phyloP scores from a whole-genome alignment of 805 yeast genomes.

The Lipomyces mesembrius region DNA sequence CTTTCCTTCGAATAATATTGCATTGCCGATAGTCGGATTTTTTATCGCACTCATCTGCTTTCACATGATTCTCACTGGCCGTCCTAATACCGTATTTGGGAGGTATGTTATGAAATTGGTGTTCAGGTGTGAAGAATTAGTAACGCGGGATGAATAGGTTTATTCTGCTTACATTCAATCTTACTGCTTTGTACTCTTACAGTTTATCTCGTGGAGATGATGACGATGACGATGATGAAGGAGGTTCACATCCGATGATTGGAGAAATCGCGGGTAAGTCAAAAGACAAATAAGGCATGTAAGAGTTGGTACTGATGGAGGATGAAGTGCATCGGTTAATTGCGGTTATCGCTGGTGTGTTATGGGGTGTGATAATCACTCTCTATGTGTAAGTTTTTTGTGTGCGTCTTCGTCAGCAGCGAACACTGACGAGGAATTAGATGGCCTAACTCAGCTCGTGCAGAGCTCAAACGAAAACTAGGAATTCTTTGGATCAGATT shows the following conservation, averaged over 20 bases:
- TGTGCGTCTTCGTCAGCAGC: constrained; percentile 51
- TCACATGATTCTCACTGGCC: constrained; percentile 59
- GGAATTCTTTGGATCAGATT: constrained; percentile 75
- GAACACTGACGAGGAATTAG: constrained; percentile 56
- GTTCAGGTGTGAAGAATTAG: constrained; percentile 55
- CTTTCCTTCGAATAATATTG: constrained; percentile 60
- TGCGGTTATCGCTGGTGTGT: constrained; percentile 71
- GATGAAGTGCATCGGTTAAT: constrained; percentile 63
- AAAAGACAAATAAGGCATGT: neutral
- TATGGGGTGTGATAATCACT: constrained; percentile 77
- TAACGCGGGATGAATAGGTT: constrained; percentile 52
- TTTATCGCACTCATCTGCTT: constrained; percentile 50
- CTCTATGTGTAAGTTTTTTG: constrained; percentile 40
- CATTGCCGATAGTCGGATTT: constrained; percentile 57
- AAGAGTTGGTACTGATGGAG: neutral
- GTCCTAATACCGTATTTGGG: constrained; percentile 56
- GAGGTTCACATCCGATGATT: constrained; percentile 69
- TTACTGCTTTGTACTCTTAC: constrained; percentile 77
- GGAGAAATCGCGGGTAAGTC: constrained; percentile 64
- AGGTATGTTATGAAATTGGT: constrained; percentile 32
- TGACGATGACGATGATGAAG: constrained; percentile 65
- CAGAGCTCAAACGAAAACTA: constrained; percentile 65
- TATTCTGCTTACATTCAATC: constrained; percentile 73
- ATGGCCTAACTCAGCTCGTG: constrained; percentile 73
- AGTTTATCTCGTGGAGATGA: constrained; percentile 61